These are phyloP conservation scores for Lantana camara DNA, from an alignment of 257 asterid species.

Conservation along the genomic window DNA sequence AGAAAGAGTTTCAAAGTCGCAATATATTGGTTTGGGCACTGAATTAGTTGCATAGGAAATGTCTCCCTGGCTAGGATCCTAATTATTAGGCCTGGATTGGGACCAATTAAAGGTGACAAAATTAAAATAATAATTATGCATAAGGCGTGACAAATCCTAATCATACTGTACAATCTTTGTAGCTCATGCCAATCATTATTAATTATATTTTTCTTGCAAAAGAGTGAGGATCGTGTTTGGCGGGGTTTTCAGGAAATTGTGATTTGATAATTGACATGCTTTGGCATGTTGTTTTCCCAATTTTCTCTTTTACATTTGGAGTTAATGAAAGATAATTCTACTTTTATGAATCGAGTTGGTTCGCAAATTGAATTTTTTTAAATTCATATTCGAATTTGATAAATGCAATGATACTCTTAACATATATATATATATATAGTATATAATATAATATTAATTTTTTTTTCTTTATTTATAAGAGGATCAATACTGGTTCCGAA, in stretches of 20 bases:
- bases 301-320: too few species aligned
- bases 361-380: too few species aligned
- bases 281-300: too few species aligned
- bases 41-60: constrained; percentile 23
- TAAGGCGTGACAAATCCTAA: constrained; percentile 1
- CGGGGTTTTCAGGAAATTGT: not conserved
- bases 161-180: not conserved
- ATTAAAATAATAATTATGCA: not conserved
- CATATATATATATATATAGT: too few species aligned
- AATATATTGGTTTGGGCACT: constrained; percentile 6
- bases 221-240: not conserved
- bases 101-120: constrained; percentile 16
- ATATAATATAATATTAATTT: too few species aligned
- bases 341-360: too few species aligned
- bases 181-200: not conserved
- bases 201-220: not conserved
- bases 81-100: not conserved
- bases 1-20: not conserved
- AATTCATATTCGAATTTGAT: too few species aligned
- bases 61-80: not conserved
- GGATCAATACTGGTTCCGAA: too few species aligned
- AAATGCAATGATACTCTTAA: too few species aligned
- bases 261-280: too few species aligned
- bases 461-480: too few species aligned
- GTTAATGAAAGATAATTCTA: too few species aligned